phyloP scores from a whole-genome alignment of 306 rosid genomes.

The Vigna reflexopilosa region DNA sequence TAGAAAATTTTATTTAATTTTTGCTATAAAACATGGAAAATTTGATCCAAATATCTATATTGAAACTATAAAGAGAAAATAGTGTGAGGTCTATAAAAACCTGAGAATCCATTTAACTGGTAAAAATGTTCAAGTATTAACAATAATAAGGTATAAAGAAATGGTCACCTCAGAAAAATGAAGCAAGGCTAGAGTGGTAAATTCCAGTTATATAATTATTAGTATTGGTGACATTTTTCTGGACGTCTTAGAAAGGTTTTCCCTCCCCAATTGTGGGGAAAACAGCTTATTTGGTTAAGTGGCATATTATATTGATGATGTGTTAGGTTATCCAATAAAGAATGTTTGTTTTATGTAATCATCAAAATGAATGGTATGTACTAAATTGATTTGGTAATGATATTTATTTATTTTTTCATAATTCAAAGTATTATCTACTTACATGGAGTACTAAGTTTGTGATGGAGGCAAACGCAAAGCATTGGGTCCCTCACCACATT shows the following conservation, averaged over 20 bases:
- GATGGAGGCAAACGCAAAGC: background rate
- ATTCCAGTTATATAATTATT: too few species aligned
- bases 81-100: too few species aligned
- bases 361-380: background rate
- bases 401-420: background rate
- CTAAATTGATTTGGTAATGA: background rate
- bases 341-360: background rate
- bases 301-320: background rate
- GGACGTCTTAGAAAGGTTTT: background rate
- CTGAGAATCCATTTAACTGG: too few species aligned
- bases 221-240: too few species aligned
- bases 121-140: too few species aligned
- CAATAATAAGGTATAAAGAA: too few species aligned
- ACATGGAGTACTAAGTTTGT: background rate
- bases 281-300: background rate
- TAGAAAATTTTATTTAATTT: too few species aligned
- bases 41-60: too few species aligned
- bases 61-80: too few species aligned
- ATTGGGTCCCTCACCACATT: slow-evolving; percentile 7
- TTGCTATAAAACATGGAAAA: too few species aligned
- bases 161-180: too few species aligned
- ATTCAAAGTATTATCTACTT: slow-evolving; percentile 2
- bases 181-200: too few species aligned
- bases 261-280: background rate
- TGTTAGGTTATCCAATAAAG: background rate